A percentile compares a stretch with the other conserved stretches of the same genome.
Evolutionary conservation across 768 basidiomycete species (phyloP).

Genomic region (Gyrodon lividus): DNA sequence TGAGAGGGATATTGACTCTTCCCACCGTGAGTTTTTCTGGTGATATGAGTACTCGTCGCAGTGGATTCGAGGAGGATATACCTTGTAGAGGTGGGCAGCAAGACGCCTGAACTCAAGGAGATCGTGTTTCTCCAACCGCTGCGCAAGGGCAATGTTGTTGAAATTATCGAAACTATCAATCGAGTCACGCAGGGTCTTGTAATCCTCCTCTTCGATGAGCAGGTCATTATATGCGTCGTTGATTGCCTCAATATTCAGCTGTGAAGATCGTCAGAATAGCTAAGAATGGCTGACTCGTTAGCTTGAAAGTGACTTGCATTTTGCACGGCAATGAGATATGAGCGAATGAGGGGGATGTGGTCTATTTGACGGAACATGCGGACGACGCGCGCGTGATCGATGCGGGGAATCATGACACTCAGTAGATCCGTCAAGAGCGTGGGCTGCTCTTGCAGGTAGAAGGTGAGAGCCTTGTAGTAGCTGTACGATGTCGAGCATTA

Average conservation of each 20-base stretch:
- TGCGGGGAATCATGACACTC: conserved; percentile 87
- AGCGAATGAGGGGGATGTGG: conserved; percentile 92
- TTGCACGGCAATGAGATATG: conserved; percentile 97
- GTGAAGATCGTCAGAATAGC: conserved; percentile 9
- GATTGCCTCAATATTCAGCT: conserved; percentile 95
- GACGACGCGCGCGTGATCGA: conserved; percentile 95
- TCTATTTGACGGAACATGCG: conserved; percentile 94
- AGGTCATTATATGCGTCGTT: conserved; percentile 98
- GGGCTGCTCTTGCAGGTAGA: conserved; percentile 94
- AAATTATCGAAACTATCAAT: conserved; percentile 99
- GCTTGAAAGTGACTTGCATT: conserved; percentile 51
- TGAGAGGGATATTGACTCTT: conserved; percentile 91
- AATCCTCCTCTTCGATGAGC: conserved; percentile 99
- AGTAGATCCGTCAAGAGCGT: conserved; percentile 91
- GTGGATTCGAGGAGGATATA: conserved; percentile 25
- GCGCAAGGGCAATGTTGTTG: conserved; percentile 85
- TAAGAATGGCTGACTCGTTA: neutral
- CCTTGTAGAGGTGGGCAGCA: conserved; percentile 96
- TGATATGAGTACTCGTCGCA: neutral
- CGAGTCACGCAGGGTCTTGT: conserved; percentile 95
- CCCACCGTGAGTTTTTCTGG: conserved; percentile 94
- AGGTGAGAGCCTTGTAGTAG: conserved; percentile 93
- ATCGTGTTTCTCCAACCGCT: conserved; percentile 83
- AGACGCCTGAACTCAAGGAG: conserved; percentile 93
- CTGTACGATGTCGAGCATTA: conserved; percentile 36